phyloP scores from a whole-genome alignment of 2,329 filamentous ascomycete genomes.

The Paraconiothyrium brasiliense region DNA sequence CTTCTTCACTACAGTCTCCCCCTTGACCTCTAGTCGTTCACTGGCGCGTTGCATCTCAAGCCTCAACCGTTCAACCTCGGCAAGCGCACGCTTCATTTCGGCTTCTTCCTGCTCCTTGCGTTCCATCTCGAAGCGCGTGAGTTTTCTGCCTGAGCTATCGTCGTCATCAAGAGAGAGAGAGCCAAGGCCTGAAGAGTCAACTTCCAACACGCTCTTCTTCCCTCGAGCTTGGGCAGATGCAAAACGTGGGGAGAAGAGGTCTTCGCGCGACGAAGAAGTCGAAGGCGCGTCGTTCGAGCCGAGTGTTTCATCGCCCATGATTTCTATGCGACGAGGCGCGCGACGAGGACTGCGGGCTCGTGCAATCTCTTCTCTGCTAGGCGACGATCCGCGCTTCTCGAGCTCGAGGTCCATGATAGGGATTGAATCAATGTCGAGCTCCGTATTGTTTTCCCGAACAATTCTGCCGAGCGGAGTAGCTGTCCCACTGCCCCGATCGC shows the following conservation, averaged over 20 bases:
- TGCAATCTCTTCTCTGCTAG: constrained; percentile 30
- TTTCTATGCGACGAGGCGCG: constrained; percentile 52
- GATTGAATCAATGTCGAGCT: constrained; percentile 92
- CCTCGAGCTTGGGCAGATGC: constrained; percentile 32
- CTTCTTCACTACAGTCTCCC: constrained; percentile 70
- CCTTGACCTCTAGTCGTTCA: constrained; percentile 76
- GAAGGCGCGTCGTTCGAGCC: constrained; percentile 43
- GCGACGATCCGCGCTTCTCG: constrained; percentile 50
- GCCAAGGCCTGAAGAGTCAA: constrained; percentile 85
- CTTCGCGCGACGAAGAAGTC: constrained; percentile 35
- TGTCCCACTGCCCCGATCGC: constrained; percentile 63
- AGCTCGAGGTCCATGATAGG: constrained; percentile 94
- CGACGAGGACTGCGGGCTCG: constrained; percentile 41
- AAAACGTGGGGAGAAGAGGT: constrained; percentile 39
- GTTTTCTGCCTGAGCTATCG: constrained; percentile 35
- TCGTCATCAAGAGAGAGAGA: constrained; percentile 73
- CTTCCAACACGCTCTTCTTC: constrained; percentile 77
- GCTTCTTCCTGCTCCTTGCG: constrained; percentile 78
- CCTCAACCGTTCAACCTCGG: constrained; percentile 84
- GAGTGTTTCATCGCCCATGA: constrained; percentile 60
- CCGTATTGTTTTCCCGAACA: constrained; percentile 68
- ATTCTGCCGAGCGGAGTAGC: constrained; percentile 84
- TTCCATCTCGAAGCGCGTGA: constrained; percentile 66
- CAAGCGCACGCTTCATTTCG: constrained; percentile 88
- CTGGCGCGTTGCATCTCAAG: constrained; percentile 89